phyloP scores from a whole-genome alignment of 2,329 filamentous ascomycete genomes.

The Ophiostoma novo-ulmi region DNA sequence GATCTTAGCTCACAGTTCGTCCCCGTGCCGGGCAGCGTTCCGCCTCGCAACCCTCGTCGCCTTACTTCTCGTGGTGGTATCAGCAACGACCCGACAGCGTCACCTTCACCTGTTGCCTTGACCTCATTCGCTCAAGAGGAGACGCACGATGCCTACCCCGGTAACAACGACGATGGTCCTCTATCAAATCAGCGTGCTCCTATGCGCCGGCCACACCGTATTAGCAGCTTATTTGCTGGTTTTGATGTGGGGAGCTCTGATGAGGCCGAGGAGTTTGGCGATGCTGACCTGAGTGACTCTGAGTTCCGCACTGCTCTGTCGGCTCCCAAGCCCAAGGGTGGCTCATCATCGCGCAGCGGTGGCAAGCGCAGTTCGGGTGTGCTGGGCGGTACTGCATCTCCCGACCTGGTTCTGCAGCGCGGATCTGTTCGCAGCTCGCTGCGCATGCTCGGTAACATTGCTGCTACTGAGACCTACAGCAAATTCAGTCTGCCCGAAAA shows the following conservation, averaged over 20 bases:
- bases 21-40: slow-evolving; percentile 48
- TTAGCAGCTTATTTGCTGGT: slow-evolving; percentile 81
- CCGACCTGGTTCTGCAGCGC: slow-evolving; percentile 35
- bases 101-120: slow-evolving; percentile 36
- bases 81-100: slow-evolving; percentile 45
- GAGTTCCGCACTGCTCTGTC: slow-evolving; percentile 63
- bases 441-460: slow-evolving; percentile 36
- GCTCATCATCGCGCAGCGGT: slow-evolving; percentile 25
- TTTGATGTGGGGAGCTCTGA: slow-evolving; percentile 70
- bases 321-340: slow-evolving; percentile 51
- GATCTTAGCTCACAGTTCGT: slow-evolving; percentile 38
- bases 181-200: slow-evolving; percentile 56
- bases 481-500: slow-evolving; percentile 38
- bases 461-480: slow-evolving; percentile 42
- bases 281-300: slow-evolving; percentile 58
- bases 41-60: slow-evolving; percentile 57
- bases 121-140: slow-evolving; percentile 34
- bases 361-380: slow-evolving; percentile 42
- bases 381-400: slow-evolving; percentile 38
- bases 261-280: slow-evolving; percentile 58
- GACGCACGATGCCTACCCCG: slow-evolving; percentile 64
- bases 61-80: slow-evolving; percentile 44
- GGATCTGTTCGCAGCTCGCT: slow-evolving; percentile 28
- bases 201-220: slow-evolving; percentile 64
- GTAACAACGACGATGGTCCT: slow-evolving; percentile 75